phyloP scores from a whole-genome alignment of 1,284 basidiomycete species.

The Leccinum fuscescens region DNA sequence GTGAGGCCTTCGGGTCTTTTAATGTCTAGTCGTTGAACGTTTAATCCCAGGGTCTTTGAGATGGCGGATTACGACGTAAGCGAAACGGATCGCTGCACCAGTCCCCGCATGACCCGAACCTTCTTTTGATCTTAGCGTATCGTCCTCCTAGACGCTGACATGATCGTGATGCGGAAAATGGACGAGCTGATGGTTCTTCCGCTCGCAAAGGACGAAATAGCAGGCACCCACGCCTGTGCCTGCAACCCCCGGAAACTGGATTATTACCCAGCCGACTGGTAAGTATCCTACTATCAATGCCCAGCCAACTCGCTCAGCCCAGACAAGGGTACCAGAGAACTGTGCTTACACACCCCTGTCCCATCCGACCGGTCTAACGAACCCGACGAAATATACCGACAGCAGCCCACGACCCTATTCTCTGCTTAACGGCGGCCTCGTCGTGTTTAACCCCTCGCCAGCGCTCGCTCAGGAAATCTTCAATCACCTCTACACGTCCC shows the following conservation, averaged over 20 bases:
- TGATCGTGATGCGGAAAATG: conserved; percentile 86
- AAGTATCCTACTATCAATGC: conserved; percentile 26
- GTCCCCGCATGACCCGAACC: neutral
- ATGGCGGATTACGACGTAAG: conserved; percentile 73
- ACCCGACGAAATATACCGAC: conserved; percentile 46
- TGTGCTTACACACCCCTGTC: conserved; percentile 76
- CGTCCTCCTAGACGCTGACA: conserved; percentile 88
- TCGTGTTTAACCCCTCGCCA: conserved; percentile 80
- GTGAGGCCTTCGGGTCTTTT: conserved; percentile 38
- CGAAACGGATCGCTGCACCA: neutral
- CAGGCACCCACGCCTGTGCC: conserved; percentile 85
- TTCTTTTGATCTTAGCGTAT: conserved; percentile 52
- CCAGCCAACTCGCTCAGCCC: conserved; percentile 7
- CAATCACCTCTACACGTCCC: conserved; percentile 65
- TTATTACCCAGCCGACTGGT: conserved; percentile 92
- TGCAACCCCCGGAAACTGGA: conserved; percentile 86
- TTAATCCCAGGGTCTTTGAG: conserved; percentile 62
- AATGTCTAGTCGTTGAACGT: conserved; percentile 1
- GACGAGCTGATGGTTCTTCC: conserved; percentile 84
- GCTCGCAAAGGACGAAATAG: conserved; percentile 71
- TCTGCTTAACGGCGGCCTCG: conserved; percentile 86
- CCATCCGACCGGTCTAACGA: conserved; percentile 47
- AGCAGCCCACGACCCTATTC: conserved; percentile 68
- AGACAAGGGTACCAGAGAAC: conserved; percentile 78
- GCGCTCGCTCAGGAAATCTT: conserved; percentile 52